Evolutionary conservation across 1,139 yeast species (phyloP), one percentile per base, ranked within the genome.

Genomic region (Candida sp.): DNA sequence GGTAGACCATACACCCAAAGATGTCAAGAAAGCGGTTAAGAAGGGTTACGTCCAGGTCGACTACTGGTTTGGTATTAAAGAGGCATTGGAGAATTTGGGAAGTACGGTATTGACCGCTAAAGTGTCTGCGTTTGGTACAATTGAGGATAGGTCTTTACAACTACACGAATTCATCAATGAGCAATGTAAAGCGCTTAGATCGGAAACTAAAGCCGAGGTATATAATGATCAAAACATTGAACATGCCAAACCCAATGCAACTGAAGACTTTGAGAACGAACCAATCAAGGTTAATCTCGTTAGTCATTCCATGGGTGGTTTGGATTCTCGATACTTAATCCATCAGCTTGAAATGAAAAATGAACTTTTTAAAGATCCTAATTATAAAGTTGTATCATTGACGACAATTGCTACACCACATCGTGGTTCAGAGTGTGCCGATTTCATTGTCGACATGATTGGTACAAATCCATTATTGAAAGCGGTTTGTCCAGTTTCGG

Each of bases 241-340:
- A 45, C 49, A 8, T 41, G 36, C 25, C 33, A 15, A 5, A 36
- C 39, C 9, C 33, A 47, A 7, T 45, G 46, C n/a, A 43, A 30
- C 22, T 34, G 45, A 11, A 41, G 45, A 29, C 46, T 46, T 41
- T 34, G 51, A 54, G 12, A 51, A 60, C 12, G 61, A 67, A 33
- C 71, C 68, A 38, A 57, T 73, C 25, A 80, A 81, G 48, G 67
- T 90, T 12, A 90, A 90, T 57, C 62, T 90, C 34, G 73, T 90
- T 21, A 95, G 95, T n/a, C 97, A 90, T 58, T 88, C 96, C 0
- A 89, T 90, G 97, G 97, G 97, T 6, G 97, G 97, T 0, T 66
- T 90, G 36, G 97, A 90, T 59, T 80, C 91, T 34, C 66, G 97
- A 41, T 87, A 84, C 56, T 63, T 90, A 51, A 85, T 88, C 1